These are phyloP conservation scores for Batrachochytrium dendrobatidis DNA, from an alignment of 371 early-diverging fungal genomes.

Conservation along the genomic window DNA sequence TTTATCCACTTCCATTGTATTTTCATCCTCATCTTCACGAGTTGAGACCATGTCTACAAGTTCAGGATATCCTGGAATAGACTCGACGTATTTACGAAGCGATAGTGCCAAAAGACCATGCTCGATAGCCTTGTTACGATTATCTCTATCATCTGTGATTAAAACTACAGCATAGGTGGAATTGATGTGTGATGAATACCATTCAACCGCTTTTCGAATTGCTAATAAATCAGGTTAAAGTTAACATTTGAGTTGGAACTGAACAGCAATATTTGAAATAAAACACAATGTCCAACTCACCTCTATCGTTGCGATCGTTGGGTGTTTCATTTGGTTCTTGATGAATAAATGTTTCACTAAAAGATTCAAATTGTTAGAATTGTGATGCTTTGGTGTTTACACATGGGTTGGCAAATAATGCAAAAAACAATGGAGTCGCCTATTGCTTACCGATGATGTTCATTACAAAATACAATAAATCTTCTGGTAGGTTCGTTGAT, in stretches of 20 bases:
- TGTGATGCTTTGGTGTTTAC: too few relatives aligned
- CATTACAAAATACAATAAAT: constrained; percentile 90
- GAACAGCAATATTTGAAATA: background rate
- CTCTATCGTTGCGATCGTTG: constrained; percentile 90
- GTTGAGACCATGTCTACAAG: constrained; percentile 82
- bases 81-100: constrained; percentile 46
- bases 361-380: too few relatives aligned
- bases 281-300: background rate
- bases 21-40: constrained; percentile 32
- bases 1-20: constrained; percentile 47
- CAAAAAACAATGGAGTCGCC: constrained; percentile 5
- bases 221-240: constrained; percentile 52
- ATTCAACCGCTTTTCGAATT: constrained; percentile 74
- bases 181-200: constrained; percentile 73
- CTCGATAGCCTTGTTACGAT: constrained; percentile 61
- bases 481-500: constrained; percentile 58
- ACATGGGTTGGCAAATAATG: constrained; percentile 1
- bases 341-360: constrained; percentile 78
- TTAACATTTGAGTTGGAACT: background rate
- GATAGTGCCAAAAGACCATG: constrained; percentile 57
- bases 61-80: constrained; percentile 54
- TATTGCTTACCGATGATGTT: constrained; percentile 63
- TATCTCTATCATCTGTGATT: constrained; percentile 83
- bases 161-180: constrained; percentile 45
- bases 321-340: constrained; percentile 71